Evolutionary conservation across 352 stramenopile species (phyloP).

Genomic region (Phytopythium aichiense): DNA sequence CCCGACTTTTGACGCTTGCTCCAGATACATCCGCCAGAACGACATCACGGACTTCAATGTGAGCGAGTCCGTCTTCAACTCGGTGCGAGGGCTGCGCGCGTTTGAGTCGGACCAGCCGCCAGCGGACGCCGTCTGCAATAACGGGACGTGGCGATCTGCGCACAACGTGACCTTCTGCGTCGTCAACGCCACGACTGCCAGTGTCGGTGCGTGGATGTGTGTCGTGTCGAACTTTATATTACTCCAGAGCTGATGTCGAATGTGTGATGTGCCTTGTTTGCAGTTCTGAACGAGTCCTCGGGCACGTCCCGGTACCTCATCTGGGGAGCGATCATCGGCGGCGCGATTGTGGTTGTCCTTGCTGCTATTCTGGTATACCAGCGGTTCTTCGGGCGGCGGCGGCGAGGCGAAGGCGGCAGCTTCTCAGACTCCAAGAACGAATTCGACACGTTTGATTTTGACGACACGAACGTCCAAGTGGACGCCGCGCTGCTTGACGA

Average conservation of each 20-base stretch:
- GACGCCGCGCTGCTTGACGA: conserved; percentile 29
- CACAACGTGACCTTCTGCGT: conserved; percentile 30
- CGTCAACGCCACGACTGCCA: conserved; percentile 10
- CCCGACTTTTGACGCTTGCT: no score
- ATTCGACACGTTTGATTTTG: conserved; percentile 20
- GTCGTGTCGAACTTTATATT: no score
- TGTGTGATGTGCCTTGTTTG: no score
- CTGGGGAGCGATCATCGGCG: no score
- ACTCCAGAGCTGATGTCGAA: background rate
- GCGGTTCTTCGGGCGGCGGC: background rate
- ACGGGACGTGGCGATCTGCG: conserved; percentile 22
- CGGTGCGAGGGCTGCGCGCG: conserved; percentile 14
- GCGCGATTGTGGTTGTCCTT: background rate
- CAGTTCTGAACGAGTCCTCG: no score
- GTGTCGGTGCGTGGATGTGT: no score
- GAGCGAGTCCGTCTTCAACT: conserved; percentile 19
- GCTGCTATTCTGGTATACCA: background rate
- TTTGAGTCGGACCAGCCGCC: conserved; percentile 25
- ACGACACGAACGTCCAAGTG: conserved; percentile 17
- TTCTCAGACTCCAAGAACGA: conserved; percentile 1
- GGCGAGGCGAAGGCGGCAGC: background rate
- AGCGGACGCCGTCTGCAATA: conserved; percentile 9
- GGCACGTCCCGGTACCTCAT: no score
- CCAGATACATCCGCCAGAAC: conserved; percentile 28
- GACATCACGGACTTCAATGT: conserved; percentile 35